Evolutionary conservation across 2,329 filamentous ascomycete species (phyloP).

Genomic region (Corynespora cassiicola): DNA sequence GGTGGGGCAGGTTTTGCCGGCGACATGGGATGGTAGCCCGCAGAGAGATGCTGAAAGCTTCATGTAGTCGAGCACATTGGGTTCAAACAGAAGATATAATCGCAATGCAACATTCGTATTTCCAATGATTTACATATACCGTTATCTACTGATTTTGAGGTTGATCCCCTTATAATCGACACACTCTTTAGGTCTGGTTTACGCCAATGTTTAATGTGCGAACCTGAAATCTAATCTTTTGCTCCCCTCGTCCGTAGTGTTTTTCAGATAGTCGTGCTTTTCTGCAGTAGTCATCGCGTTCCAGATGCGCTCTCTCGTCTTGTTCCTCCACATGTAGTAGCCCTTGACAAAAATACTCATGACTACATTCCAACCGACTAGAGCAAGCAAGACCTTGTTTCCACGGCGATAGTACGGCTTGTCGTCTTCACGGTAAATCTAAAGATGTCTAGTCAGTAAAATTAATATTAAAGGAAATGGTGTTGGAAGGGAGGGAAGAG

Average conservation of each 20-base stretch:
- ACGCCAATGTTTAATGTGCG: too few species aligned
- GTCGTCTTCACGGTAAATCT: constrained; percentile 65
- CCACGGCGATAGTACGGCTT: constrained; percentile 52
- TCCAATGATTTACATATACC: too few species aligned
- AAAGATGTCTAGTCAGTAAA: constrained; percentile 65
- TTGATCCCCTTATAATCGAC: too few species aligned
- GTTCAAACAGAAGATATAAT: too few species aligned
- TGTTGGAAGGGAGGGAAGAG: constrained; percentile 32
- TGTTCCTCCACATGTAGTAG: constrained; percentile 10
- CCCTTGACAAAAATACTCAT: constrained; percentile 8
- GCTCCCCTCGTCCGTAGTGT: constrained; percentile 6
- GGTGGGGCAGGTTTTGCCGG: too few species aligned
- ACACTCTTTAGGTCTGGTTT: too few species aligned
- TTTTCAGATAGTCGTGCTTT: constrained; percentile 12
- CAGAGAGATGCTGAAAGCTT: too few species aligned
- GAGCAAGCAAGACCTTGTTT: constrained; percentile 4
- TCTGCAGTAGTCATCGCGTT: constrained; percentile 1
- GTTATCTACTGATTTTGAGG: too few species aligned
- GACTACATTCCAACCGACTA: too few species aligned
- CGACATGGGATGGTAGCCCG: too few species aligned
- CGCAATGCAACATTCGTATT: too few species aligned
- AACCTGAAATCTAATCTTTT: constrained; percentile 14
- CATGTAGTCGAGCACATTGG: too few species aligned
- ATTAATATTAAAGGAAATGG: constrained; percentile 53
- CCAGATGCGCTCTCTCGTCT: constrained; percentile 9